phyloP scores from a whole-genome alignment of 441 rosid species.

The Capsella rubella region DNA sequence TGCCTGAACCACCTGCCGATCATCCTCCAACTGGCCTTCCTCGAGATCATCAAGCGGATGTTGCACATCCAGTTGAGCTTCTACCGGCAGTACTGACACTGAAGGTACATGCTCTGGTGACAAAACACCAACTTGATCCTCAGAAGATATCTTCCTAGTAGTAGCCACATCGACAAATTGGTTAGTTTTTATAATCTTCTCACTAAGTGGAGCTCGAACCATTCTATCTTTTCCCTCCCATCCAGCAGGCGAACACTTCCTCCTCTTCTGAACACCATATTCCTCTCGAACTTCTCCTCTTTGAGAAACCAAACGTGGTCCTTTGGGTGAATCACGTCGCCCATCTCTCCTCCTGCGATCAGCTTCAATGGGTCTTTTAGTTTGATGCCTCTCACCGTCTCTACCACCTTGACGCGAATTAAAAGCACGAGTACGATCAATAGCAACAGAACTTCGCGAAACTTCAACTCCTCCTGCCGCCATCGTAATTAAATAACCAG shows the following conservation, averaged over 20 bases:
- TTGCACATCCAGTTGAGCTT: slow-evolving; percentile 10
- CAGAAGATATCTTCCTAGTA: slow-evolving; percentile 14
- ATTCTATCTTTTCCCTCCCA: slow-evolving; percentile 53
- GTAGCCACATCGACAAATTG: slow-evolving; percentile 29
- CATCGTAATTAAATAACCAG: slow-evolving; percentile 65
- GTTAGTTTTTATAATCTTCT: slow-evolving; percentile 18
- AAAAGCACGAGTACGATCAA: slow-evolving; percentile 42
- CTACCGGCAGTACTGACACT: not conserved
- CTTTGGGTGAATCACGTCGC: slow-evolving; percentile 20
- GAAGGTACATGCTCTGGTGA: slow-evolving; percentile 14
- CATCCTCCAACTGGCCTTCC: slow-evolving; percentile 49
- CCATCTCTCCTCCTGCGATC: slow-evolving; percentile 42
- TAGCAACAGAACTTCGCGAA: slow-evolving; percentile 57
- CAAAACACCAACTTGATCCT: slow-evolving; percentile 3
- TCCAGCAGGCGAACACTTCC: slow-evolving; percentile 59
- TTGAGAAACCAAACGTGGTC: slow-evolving; percentile 23
- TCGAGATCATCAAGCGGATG: slow-evolving; percentile 44
- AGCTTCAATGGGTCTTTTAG: slow-evolving; percentile 22
- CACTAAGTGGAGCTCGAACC: slow-evolving; percentile 29
- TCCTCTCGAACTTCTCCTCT: slow-evolving; percentile 38
- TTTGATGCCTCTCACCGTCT: slow-evolving; percentile 39
- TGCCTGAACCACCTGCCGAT: slow-evolving; percentile 46
- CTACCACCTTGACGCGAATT: slow-evolving; percentile 41
- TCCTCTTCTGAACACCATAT: slow-evolving; percentile 57
- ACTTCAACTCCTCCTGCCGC: slow-evolving; percentile 79